A percentile compares a stretch with the other conserved stretches of the same genome.
Evolutionary conservation across 371 early-diverging fungal species (phyloP).

Genomic region (Mortierella sp.): DNA sequence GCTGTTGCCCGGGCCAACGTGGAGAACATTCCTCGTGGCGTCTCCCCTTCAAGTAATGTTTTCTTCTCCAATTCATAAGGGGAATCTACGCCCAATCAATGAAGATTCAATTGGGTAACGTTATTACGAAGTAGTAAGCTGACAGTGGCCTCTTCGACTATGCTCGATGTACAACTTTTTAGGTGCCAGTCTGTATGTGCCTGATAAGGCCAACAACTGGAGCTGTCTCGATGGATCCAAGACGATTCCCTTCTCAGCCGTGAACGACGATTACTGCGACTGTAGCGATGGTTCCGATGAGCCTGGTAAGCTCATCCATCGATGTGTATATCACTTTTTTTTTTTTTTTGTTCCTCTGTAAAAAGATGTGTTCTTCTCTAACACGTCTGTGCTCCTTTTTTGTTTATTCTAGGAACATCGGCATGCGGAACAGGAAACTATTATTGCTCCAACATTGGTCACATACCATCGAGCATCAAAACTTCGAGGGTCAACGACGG

Average conservation of each 20-base stretch:
- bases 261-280: constrained; percentile 98
- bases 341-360: neutral
- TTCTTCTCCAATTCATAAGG: neutral
- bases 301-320: constrained; percentile 73
- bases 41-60: constrained; percentile 43
- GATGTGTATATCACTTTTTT: no score
- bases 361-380: neutral
- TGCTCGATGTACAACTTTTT: neutral
- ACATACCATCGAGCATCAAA: constrained; percentile 77
- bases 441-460: constrained; percentile 89
- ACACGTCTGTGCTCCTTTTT: neutral
- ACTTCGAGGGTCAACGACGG: constrained; percentile 95
- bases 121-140: neutral
- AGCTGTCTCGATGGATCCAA: constrained; percentile 84
- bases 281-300: constrained; percentile 97
- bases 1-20: constrained; percentile 23
- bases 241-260: constrained; percentile 75
- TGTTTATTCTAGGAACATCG: constrained; percentile 79
- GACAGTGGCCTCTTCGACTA: no score
- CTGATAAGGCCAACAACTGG: constrained; percentile 66
- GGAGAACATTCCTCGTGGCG: constrained; percentile 26
- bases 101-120: neutral
- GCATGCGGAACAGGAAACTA: constrained; percentile 90
- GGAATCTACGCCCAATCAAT: neutral
- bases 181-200: constrained; percentile 62